Evolutionary conservation across 768 basidiomycete species (phyloP).

Genomic region (Daedaleopsis nitida): DNA sequence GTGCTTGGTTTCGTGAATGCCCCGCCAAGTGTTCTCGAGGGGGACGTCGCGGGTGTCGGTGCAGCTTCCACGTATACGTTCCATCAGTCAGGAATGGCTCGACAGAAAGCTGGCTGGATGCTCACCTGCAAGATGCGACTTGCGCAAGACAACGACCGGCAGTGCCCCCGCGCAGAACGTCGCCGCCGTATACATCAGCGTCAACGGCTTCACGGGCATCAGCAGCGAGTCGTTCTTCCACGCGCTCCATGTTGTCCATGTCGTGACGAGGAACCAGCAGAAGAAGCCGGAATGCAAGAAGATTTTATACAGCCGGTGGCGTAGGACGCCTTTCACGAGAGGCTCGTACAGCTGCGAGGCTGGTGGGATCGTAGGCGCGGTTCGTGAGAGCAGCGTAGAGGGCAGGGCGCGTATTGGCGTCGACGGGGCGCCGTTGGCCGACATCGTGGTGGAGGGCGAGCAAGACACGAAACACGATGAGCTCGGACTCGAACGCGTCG

Average conservation of each 20-base stretch:
- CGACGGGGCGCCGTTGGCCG: conserved; percentile 12
- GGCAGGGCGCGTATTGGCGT: conserved; percentile 49
- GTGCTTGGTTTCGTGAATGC: conserved; percentile 52
- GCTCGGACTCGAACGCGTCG: not conserved
- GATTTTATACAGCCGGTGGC: conserved; percentile 55
- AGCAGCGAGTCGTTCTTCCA: conserved; percentile 42
- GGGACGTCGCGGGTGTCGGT: conserved; percentile 53
- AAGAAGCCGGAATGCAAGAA: conserved; percentile 42
- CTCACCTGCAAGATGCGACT: conserved; percentile 62
- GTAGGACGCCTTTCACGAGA: conserved; percentile 61
- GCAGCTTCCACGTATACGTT: conserved; percentile 32
- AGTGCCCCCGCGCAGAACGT: conserved; percentile 56
- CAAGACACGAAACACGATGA: conserved; percentile 7
- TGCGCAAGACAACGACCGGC: conserved; percentile 60
- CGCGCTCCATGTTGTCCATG: conserved; percentile 47
- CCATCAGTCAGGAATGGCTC: conserved; percentile 16
- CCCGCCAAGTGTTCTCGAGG: conserved; percentile 46
- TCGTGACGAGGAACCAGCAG: conserved; percentile 44
- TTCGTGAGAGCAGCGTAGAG: conserved; percentile 41
- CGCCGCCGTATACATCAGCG: conserved; percentile 41
- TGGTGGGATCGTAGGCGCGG: conserved; percentile 58
- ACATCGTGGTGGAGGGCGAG: conserved; percentile 20
- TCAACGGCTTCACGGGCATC: conserved; percentile 37
- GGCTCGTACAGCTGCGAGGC: conserved; percentile 65
- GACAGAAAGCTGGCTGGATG: conserved; percentile 3